phyloP scores from a whole-genome alignment of 2,329 filamentous ascomycete species.

The Aspergillus sp. region DNA sequence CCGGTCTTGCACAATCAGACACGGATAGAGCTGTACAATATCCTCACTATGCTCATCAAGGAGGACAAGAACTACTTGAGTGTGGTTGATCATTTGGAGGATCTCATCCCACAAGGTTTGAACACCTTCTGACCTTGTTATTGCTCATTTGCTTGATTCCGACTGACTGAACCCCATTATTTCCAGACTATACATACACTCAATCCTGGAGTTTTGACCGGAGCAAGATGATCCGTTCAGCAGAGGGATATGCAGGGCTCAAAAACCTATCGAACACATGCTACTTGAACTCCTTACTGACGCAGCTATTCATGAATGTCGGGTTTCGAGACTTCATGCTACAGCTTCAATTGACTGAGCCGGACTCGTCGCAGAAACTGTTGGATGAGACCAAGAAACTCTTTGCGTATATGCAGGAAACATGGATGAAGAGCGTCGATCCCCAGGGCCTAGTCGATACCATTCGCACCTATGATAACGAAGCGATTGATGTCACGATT shows the following conservation, averaged over 20 bases:
- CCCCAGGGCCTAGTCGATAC: slow-evolving; percentile 63
- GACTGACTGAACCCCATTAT: slow-evolving; percentile 11
- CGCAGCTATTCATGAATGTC: slow-evolving; percentile 93
- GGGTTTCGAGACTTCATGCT: slow-evolving; percentile 81
- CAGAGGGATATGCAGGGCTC: slow-evolving; percentile 80
- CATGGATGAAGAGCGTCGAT: slow-evolving; percentile 63
- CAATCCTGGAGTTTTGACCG: slow-evolving; percentile 57
- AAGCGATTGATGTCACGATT: slow-evolving; percentile 71
- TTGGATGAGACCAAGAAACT: slow-evolving; percentile 70
- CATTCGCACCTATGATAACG: slow-evolving; percentile 75
- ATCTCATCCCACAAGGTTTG: slow-evolving; percentile 45
- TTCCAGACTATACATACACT: slow-evolving; percentile 52
- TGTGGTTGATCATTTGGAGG: slow-evolving; percentile 46
- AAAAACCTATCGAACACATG: slow-evolving; percentile 91
- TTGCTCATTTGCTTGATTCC: slow-evolving; percentile 12
- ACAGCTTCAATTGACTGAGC: slow-evolving; percentile 49
- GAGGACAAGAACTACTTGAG: slow-evolving; percentile 41
- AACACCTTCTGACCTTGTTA: slow-evolving; percentile 17
- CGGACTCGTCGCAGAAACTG: slow-evolving; percentile 53
- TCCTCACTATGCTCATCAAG: slow-evolving; percentile 51
- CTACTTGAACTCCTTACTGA: slow-evolving; percentile 90
- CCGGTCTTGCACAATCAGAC: slow-evolving; percentile 49
- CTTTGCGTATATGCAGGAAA: slow-evolving; percentile 81
- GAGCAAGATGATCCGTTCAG: slow-evolving; percentile 59
- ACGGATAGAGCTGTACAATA: slow-evolving; percentile 52